These are phyloP conservation scores for Jackrogersella multiformis DNA, from an alignment of 495 filamentous ascomycete species.

Conservation along the genomic window DNA sequence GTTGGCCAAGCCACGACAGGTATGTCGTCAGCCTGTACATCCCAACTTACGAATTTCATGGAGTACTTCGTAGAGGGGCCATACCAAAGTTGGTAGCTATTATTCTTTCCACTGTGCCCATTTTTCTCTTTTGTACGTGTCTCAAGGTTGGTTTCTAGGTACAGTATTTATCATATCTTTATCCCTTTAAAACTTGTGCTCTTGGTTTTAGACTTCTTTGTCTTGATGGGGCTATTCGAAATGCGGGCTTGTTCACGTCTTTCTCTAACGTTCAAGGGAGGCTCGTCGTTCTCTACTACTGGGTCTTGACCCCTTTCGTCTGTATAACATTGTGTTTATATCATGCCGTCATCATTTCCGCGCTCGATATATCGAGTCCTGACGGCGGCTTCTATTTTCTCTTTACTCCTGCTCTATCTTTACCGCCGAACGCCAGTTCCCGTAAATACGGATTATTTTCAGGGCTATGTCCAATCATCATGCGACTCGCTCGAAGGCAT, in stretches of 20 bases:
- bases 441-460: background rate
- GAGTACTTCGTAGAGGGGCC: background rate
- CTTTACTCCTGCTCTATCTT: constrained; percentile 30
- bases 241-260: constrained; percentile 10
- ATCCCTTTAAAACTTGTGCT: background rate
- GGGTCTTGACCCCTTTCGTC: background rate
- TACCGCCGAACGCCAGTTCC: constrained; percentile 15
- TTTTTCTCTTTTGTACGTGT: too few relatives aligned
- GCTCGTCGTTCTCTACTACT: constrained; percentile 7
- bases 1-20: background rate
- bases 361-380: constrained; percentile 29
- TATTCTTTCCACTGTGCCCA: too few relatives aligned
- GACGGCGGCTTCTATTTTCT: constrained; percentile 23
- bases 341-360: constrained; percentile 24
- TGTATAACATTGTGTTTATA: constrained; percentile 18
- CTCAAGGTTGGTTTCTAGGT: too few relatives aligned
- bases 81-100: background rate
- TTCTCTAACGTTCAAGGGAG: constrained; percentile 14
- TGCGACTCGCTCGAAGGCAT: constrained; percentile 42
- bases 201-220: constrained; percentile 7
- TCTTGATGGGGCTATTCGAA: constrained; percentile 6
- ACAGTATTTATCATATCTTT: background rate
- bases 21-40: background rate
- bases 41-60: background rate
- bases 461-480: background rate